Evolutionary conservation across 345 rosid genomes (phyloP).

Genomic region (Erysimum cheiranthoides): DNA sequence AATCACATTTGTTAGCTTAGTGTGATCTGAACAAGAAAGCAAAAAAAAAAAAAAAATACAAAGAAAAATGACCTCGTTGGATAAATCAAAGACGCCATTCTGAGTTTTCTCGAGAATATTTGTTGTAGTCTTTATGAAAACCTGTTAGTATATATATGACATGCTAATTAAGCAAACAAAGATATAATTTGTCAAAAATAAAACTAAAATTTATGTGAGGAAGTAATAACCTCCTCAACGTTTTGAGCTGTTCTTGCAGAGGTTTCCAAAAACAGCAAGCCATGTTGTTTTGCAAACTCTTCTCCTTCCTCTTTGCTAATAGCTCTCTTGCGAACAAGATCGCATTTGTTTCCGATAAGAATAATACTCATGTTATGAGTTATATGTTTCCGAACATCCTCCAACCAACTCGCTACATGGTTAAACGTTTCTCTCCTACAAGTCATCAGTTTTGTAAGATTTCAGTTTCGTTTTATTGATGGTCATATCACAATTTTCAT

Average conservation of each 20-base stretch:
- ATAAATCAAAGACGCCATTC: constrained; percentile 75
- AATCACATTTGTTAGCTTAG: not conserved
- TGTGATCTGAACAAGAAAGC: not conserved
- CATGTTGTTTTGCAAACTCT: constrained; percentile 89
- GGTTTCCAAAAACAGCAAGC: constrained; percentile 85
- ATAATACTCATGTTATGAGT: constrained; percentile 89
- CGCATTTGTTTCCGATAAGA: constrained; percentile 88
- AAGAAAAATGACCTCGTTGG: constrained; percentile 55
- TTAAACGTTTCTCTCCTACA: constrained; percentile 91
- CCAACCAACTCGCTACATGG: constrained; percentile 94
- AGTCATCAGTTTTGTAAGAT: not conserved
- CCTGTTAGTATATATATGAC: constrained; percentile 51
- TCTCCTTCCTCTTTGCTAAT: constrained; percentile 97
- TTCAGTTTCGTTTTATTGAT: not conserved
- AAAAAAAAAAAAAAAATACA: not conserved
- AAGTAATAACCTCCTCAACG: constrained; percentile 77
- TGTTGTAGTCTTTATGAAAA: constrained; percentile 82
- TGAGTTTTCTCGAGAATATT: constrained; percentile 84
- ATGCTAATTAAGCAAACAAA: not conserved
- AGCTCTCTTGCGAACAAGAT: constrained; percentile 84
- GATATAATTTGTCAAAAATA: not conserved
- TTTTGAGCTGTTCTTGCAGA: constrained; percentile 96
- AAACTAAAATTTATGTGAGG: not conserved
- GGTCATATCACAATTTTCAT: no score
- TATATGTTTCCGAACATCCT: constrained; percentile 93